Conservation (phyloP, 768 basidiomycete species). For the button mushroom (Agaricus bisporus) region DNA sequence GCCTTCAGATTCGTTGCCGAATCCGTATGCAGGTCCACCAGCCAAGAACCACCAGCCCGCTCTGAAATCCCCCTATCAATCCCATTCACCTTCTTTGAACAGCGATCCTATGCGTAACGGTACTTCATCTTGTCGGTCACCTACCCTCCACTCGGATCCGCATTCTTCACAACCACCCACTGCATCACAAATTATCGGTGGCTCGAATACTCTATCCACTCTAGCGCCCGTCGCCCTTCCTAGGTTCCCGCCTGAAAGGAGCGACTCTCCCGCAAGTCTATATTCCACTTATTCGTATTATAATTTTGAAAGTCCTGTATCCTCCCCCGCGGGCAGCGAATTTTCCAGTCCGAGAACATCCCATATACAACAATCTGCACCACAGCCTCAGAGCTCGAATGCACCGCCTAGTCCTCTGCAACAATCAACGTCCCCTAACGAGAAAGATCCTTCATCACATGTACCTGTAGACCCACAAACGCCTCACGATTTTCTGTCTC, state of each 20-base stretch:
- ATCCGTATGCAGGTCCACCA: background rate
- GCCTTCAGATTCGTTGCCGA: background rate
- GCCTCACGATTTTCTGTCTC: conserved; percentile 64
- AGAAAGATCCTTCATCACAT: background rate
- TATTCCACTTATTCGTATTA: conserved; percentile 71
- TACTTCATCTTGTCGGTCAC: background rate
- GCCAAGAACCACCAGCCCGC: background rate
- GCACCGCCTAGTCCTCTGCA: conserved; percentile 5
- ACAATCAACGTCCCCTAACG: background rate
- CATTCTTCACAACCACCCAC: background rate
- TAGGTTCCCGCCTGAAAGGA: conserved; percentile 4
- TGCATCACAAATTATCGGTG: background rate
- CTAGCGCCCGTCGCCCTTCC: conserved; percentile 1
- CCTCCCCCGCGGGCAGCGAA: conserved; percentile 35
- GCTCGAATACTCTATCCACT: background rate
- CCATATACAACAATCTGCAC: conserved; percentile 6
- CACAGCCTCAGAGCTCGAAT: conserved; percentile 5
- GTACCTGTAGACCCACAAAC: conserved; percentile 23
- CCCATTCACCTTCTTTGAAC: background rate
- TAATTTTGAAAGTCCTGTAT: conserved; percentile 38
- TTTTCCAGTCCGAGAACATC: conserved; percentile 15
- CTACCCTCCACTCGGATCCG: background rate
- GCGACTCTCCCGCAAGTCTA: conserved; percentile 19
- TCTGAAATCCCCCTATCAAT: background rate
- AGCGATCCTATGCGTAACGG: background rate